These are phyloP conservation scores for Bipolaris oryzae DNA, from an alignment of 2,329 filamentous ascomycete genomes.

Conservation along the genomic window DNA sequence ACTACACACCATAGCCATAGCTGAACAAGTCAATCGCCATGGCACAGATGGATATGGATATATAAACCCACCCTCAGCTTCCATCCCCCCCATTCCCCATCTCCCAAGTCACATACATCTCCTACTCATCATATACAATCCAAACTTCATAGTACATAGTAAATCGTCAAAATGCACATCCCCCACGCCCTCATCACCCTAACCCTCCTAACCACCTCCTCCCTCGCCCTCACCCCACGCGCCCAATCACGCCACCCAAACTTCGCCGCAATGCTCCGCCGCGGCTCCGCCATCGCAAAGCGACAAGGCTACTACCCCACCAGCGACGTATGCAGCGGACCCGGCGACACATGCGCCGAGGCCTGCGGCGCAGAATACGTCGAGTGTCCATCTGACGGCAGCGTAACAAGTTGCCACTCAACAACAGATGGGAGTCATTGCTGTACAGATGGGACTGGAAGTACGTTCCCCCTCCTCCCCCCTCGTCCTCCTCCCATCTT, in stretches of 20 bases:
- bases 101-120: too few relatives aligned
- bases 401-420: background rate
- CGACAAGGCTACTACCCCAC: slow-evolving; percentile 5
- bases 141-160: too few relatives aligned
- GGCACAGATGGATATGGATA: too few relatives aligned
- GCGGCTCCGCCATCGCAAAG: background rate
- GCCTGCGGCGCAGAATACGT: background rate
- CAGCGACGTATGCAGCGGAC: background rate
- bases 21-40: too few relatives aligned
- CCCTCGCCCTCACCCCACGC: background rate
- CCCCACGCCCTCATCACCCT: background rate
- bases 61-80: too few relatives aligned
- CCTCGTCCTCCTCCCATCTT: background rate
- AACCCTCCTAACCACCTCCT: background rate
- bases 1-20: too few relatives aligned
- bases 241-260: background rate
- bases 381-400: background rate
- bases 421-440: background rate
- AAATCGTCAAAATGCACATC: background rate
- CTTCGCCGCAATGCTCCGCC: background rate
- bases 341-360: background rate
- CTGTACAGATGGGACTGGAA: slow-evolving; percentile 1
- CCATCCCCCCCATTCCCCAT: too few relatives aligned
- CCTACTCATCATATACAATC: too few relatives aligned
- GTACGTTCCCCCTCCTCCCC: background rate